These are phyloP conservation scores for Guadua angustifolia DNA, from an alignment of 176 grass and related monocot genomes.

Conservation along the genomic window DNA sequence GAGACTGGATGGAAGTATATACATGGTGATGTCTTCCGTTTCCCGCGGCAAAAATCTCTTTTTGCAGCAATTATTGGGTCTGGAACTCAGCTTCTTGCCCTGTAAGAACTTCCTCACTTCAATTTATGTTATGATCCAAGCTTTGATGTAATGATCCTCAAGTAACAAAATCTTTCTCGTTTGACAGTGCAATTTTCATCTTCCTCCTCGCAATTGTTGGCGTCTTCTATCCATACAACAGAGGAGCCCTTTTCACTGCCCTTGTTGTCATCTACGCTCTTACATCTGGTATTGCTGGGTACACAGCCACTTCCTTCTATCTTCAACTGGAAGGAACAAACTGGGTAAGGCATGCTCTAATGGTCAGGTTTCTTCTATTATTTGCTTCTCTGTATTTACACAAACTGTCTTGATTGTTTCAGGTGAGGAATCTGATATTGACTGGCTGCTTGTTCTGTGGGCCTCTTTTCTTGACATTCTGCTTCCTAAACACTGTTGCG, in stretches of 20 bases:
- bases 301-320: conserved; percentile 87
- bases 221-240: conserved; percentile 94
- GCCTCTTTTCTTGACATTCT: conserved; percentile 90
- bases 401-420: conserved; percentile 38
- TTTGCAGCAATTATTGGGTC: conserved; percentile 86
- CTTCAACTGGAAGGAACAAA: conserved; percentile 90
- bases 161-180: conserved; percentile 29
- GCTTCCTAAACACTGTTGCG: conserved; percentile 92
- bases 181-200: conserved; percentile 78
- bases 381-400: conserved; percentile 33
- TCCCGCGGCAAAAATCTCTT: conserved; percentile 75
- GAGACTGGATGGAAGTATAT: conserved; percentile 99
- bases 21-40: conserved; percentile 83
- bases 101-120: conserved; percentile 61
- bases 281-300: conserved; percentile 93
- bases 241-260: conserved; percentile 94
- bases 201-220: conserved; percentile 89
- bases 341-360: conserved; percentile 65
- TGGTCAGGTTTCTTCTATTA: conserved; percentile 23
- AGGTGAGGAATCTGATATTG: conserved; percentile 92
- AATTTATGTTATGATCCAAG: conserved; percentile 30
- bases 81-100: conserved; percentile 92
- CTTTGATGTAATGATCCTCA: conserved; percentile 28
- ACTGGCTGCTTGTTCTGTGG: conserved; percentile 93
- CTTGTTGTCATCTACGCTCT: conserved; percentile 94